A percentile compares a stretch with the other conserved stretches of the same genome.
Evolutionary conservation across 2,329 filamentous ascomycete species (phyloP).

Genomic region (Parascedosporium putredinis): DNA sequence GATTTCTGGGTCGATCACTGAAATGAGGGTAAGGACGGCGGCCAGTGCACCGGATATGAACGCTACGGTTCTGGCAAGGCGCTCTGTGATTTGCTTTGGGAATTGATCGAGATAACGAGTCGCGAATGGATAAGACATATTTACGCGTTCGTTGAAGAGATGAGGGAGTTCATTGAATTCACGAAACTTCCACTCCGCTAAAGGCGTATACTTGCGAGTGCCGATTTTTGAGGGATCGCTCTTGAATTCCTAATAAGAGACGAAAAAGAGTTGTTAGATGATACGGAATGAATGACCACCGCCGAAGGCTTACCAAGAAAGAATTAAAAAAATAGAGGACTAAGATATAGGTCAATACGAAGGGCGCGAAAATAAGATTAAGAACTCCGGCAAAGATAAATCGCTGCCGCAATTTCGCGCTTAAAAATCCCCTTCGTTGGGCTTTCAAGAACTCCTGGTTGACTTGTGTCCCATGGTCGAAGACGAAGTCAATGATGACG

Average conservation of each 20-base stretch:
- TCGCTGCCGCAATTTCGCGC: conserved; percentile 63
- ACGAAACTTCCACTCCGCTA: conserved; percentile 96
- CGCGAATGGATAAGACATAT: conserved; percentile 92
- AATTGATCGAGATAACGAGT: conserved; percentile 92
- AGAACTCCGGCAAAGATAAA: conserved; percentile 77
- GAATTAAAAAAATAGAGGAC: conserved; percentile 91
- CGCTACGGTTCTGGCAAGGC: conserved; percentile 71
- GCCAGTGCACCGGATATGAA: conserved; percentile 82
- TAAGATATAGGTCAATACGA: conserved; percentile 76
- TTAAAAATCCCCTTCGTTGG: conserved; percentile 67
- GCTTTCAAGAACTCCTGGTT: conserved; percentile 78
- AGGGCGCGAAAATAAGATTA: conserved; percentile 77
- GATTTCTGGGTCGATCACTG: conserved; percentile 80
- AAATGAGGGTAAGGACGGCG: conserved; percentile 73
- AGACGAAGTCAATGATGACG: conserved; percentile 86
- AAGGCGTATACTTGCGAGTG: conserved; percentile 81
- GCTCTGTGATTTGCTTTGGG: conserved; percentile 86
- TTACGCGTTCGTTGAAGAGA: conserved; percentile 77
- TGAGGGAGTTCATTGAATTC: conserved; percentile 97
- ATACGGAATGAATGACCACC: too few species aligned
- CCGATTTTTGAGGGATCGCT: conserved; percentile 82
- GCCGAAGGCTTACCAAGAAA: conserved; percentile 65
- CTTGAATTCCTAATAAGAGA: conserved; percentile 78
- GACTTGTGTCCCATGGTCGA: conserved; percentile 80
- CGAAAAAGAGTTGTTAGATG: too few species aligned